Conservation (phyloP, 163 green algal species). For the Prototheca cutis region DNA sequence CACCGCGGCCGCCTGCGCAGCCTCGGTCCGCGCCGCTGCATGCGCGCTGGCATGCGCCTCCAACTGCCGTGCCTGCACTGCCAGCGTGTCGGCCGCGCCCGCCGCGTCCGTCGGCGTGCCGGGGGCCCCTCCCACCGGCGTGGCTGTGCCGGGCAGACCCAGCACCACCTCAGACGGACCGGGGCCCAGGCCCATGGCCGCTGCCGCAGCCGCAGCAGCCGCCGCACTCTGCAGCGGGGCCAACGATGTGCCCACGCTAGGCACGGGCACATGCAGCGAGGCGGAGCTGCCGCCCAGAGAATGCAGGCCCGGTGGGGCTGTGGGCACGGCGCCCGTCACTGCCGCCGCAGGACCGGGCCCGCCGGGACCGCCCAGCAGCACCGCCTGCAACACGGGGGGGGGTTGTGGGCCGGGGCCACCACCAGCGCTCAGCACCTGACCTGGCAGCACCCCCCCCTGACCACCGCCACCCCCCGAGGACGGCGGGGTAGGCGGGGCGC, state of each 20-base stretch:
- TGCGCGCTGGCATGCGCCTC: slow-evolving; percentile 7
- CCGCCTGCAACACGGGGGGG: not conserved
- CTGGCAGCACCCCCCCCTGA: no score
- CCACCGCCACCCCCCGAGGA: no score
- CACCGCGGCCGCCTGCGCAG: slow-evolving; percentile 2
- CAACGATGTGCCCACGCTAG: not conserved
- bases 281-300: no score
- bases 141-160: no score
- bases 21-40: not conserved
- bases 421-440: not conserved
- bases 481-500: not conserved
- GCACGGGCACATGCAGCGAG: no score
- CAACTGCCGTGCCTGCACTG: not conserved
- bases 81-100: not conserved
- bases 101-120: not conserved
- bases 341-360: no score
- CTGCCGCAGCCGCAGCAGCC: not conserved
- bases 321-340: no score
- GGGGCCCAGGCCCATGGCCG: no score
- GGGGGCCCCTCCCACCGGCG: not conserved
- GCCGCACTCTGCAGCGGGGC: not conserved
- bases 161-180: no score
- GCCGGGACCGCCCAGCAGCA: not conserved
- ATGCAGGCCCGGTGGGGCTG: no score
- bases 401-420: no score